Percentiles rank a stretch among this genome's conserved stretches.
phyloP scores from a whole-genome alignment of 2,329 filamentous ascomycete species.

The Penicillium sp. region DNA sequence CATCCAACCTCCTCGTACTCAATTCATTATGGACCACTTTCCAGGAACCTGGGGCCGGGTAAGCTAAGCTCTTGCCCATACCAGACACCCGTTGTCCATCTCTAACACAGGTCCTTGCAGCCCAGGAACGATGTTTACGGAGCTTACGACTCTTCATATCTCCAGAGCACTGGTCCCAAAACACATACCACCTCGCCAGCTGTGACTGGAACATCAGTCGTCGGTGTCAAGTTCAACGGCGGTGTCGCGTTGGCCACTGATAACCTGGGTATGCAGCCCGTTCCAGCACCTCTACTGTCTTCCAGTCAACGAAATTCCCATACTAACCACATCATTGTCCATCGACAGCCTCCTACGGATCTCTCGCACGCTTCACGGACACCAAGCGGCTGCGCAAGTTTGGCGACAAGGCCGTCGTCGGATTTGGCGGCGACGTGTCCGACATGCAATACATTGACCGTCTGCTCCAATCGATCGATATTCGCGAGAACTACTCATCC shows the following conservation, averaged over 20 bases:
- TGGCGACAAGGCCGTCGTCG: slow-evolving; percentile 79
- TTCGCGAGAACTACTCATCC: slow-evolving; percentile 80
- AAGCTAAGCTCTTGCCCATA: slow-evolving; percentile 22
- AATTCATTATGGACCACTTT: slow-evolving; percentile 62
- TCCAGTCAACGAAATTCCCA: background rate
- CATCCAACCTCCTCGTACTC: background rate
- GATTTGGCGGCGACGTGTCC: slow-evolving; percentile 94
- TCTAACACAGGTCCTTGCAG: slow-evolving; percentile 55
- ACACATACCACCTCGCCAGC: slow-evolving; percentile 90
- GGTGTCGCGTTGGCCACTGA: slow-evolving; percentile 96
- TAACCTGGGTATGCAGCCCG: slow-evolving; percentile 72
- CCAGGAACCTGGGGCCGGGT: slow-evolving; percentile 68
- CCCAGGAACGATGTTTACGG: slow-evolving; percentile 97
- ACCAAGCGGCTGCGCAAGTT: slow-evolving; percentile 94
- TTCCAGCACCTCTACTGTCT: background rate
- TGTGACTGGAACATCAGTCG: slow-evolving; percentile 93
- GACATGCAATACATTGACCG: slow-evolving; percentile 99
- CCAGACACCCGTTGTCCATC: slow-evolving; percentile 2
- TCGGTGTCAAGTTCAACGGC: slow-evolving; percentile 93
- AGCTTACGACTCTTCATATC: slow-evolving; percentile 83
- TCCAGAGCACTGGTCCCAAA: slow-evolving; percentile 69
- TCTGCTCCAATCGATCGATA: slow-evolving; percentile 81
- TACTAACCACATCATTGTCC: background rate
- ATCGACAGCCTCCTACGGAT: slow-evolving; percentile 85
- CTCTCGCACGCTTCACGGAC: slow-evolving; percentile 92